phyloP scores from a whole-genome alignment of 73 alveolate genomes.

The Blepharisma japonicum region DNA sequence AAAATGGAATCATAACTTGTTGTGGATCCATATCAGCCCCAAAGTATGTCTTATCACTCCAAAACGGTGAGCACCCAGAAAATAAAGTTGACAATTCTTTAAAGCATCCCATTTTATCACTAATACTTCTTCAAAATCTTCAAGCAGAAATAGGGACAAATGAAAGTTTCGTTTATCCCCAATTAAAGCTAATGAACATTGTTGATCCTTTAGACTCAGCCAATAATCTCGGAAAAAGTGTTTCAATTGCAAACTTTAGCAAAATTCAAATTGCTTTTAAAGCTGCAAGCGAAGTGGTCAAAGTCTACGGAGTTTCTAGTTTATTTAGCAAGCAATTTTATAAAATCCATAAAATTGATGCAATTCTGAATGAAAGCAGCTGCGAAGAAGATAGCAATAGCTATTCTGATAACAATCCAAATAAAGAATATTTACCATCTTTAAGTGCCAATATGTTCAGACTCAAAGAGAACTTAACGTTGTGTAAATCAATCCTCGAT shows the following conservation, averaged over 20 bases:
- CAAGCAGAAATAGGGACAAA: background rate
- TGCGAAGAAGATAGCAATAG: no score
- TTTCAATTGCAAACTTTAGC: conserved; percentile 36
- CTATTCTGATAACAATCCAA: no score
- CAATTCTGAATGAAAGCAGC: no score
- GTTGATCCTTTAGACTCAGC: conserved; percentile 49
- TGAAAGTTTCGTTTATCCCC: background rate
- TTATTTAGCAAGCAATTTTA: background rate
- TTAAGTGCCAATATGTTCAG: no score
- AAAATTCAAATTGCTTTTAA: conserved; percentile 37
- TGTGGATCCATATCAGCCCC: conserved; percentile 37
- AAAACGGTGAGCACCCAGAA: background rate
- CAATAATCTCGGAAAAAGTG: conserved; percentile 57
- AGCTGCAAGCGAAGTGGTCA: conserved; percentile 1
- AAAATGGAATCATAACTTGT: conserved; percentile 58
- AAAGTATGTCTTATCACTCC: background rate
- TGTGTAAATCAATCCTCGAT: no score
- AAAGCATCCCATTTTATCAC: background rate
- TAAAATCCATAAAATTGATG: no score
- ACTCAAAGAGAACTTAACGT: no score
- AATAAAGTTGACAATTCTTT: background rate
- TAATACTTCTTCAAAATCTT: background rate
- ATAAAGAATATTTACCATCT: no score
- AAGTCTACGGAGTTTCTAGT: conserved; percentile 7
- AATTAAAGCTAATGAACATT: conserved; percentile 39